These are phyloP conservation scores for Rubus parviflorus DNA, from an alignment of 306 rosid species.

Conservation along the genomic window DNA sequence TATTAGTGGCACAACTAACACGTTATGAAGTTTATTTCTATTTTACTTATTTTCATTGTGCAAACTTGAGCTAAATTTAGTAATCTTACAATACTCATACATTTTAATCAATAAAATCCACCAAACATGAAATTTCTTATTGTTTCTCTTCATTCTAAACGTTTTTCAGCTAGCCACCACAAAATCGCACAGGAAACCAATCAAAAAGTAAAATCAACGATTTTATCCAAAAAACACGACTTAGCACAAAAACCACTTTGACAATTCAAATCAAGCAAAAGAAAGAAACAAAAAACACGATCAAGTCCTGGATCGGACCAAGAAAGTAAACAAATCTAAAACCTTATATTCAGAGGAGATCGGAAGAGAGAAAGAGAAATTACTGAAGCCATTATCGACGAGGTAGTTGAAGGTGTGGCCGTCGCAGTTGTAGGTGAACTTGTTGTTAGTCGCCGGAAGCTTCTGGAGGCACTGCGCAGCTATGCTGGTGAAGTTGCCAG, in stretches of 20 bases:
- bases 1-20: not conserved
- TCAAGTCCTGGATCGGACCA: constrained; percentile 32
- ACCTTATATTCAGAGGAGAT: constrained; percentile 26
- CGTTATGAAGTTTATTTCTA: not conserved
- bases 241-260: not conserved
- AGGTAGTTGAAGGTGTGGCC: constrained; percentile 95
- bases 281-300: not conserved
- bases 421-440: constrained; percentile 90
- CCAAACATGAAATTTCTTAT: not conserved
- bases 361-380: constrained; percentile 27
- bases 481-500: constrained; percentile 76
- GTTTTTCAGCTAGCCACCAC: not conserved
- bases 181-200: not conserved
- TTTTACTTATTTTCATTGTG: not conserved
- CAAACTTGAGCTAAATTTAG: not conserved
- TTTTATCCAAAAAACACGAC: not conserved
- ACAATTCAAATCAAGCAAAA: constrained; percentile 26
- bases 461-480: constrained; percentile 95
- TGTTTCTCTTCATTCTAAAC: not conserved
- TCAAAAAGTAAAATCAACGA: not conserved
- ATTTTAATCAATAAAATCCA: not conserved
- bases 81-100: not conserved
- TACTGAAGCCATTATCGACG: constrained; percentile 88
- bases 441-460: constrained; percentile 74
- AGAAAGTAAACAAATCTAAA: not conserved